Evolutionary conservation across 805 yeast genomes (phyloP), one percentile per base, ranked within the genome.

Genomic region (Ascoidea asiatica): DNA sequence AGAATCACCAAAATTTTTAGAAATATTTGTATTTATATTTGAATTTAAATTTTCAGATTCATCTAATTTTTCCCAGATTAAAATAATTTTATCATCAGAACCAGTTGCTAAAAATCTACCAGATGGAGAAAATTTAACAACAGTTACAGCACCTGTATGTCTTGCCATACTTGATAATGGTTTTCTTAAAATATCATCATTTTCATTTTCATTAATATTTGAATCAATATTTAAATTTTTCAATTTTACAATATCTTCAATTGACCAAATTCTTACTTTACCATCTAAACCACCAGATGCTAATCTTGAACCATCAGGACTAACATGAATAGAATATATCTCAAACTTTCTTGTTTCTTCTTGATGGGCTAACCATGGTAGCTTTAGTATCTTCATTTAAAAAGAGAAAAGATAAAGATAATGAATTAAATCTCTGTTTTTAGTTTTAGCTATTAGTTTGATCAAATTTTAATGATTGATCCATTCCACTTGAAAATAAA

Each of bases 251-350:
- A 82, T 67, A 8, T 81, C 73, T 4, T 67, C 71, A 5, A 77
- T 65, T 11, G 81, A 78, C 98, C 98, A 90, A 40, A 90, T 82
- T 50, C 90, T 74, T 39, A 92, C 87, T 53, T 86, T 87, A 0
- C 97, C 96, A 62, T 90, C 90, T 37, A 83, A 63, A 1, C 97
- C 98, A 17, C 97, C 98, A 1, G 97, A 81, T 1, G 97, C 98
- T 21, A 90, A 59, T 45, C 95, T 65, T 41, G 77, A 60, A 1
- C 95, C 95, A 62, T 87, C 95, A 0, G 86, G 76, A 49, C 85
- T 81, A 3, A 85, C 80, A 45, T 79, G 77, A 4, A 89, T 73
- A 1, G 97, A 78, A 57, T 88, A 92, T 15, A 94, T 82, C 56
- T 90, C 97, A 54, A 79, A 79, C 52, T 75, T 76, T 48, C 85